Conservation (phyloP, 352 stramenopile species). For the Stephanocyclus meneghinianus region DNA sequence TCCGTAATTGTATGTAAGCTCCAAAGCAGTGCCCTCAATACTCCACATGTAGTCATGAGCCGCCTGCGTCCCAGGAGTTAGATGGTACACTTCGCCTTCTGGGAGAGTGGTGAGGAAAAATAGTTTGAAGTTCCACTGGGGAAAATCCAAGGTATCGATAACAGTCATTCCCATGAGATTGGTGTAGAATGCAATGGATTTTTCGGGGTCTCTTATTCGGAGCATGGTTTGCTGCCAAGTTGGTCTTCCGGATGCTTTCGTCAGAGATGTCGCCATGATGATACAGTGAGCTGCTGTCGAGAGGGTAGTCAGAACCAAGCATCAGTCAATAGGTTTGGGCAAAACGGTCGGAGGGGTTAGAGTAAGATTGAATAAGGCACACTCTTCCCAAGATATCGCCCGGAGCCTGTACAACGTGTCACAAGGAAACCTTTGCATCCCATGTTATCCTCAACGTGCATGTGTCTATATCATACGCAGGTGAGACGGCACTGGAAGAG, state of each 20-base stretch:
- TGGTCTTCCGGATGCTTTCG: constrained; percentile 56
- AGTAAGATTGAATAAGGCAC: no score
- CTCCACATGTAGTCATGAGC: constrained; percentile 85
- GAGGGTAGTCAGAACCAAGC: no score
- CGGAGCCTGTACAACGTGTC: no score
- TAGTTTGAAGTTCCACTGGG: constrained; percentile 79
- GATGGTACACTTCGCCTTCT: constrained; percentile 63
- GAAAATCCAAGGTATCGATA: constrained; percentile 84
- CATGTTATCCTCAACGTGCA: no score
- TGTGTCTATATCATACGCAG: no score
- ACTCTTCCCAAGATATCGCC: no score
- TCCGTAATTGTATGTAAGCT: constrained; percentile 86
- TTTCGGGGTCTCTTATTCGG: constrained; percentile 78
- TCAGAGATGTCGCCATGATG: no score
- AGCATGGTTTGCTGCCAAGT: constrained; percentile 87
- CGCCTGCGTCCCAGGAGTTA: constrained; percentile 75
- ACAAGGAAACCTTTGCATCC: no score
- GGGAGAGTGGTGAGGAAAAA: constrained; percentile 83
- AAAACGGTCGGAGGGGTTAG: no score
- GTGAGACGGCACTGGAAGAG: no score
- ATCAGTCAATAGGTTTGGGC: no score
- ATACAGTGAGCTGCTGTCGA: no score
- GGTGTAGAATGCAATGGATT: constrained; percentile 73
- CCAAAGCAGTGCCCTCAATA: constrained; percentile 80
- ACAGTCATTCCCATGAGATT: constrained; percentile 80